Evolutionary conservation across 768 basidiomycete species (phyloP), one percentile per base, ranked within the genome.

Genomic region (Coprinopsis cinerea): DNA sequence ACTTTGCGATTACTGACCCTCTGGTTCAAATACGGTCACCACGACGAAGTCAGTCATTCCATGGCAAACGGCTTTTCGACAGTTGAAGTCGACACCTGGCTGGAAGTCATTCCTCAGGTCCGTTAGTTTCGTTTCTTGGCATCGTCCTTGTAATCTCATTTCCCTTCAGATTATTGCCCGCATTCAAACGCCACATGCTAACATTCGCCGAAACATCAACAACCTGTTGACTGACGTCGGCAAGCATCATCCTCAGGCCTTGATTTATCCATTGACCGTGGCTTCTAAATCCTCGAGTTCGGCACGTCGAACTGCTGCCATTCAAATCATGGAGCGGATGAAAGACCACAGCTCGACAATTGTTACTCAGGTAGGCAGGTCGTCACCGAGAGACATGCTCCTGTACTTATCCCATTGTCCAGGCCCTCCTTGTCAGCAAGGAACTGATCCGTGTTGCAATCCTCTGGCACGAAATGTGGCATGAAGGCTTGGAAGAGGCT

Each of bases 381-480:
- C 18, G 39, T n/a, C 36, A 14, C n/a, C 35, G 20, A 36, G 27
- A 15, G 32, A 15, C 17, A 20, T 23, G 22, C 24, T 10, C 18
- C 13, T 6, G 36, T 23, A 35, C 18, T 34, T 40, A 23, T 18
- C 36, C 48, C 11, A 37, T 35, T 18, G n/a, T 40, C 22, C 20
- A 53, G 42, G 53, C 48, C 32, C 30, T 49, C 10, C 53, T 95
- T 22, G 92, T 99, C 65, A 91, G 91, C 61, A 83, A 88, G 25
- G 96, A 99, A 63, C 77, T 99, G 30, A 97, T 98, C 52, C 85
- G 96, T 17, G 91, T 98, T 5, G 95, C 96, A 5, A 98, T 99
- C 53, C 72, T 99, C 10, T 99, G 96, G 96, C 94, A 98, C 58
- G 96, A 99, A 64, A 73, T 93, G 55, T 99, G 96, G 96, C 93